Base-by-base conservation (phyloP, 305 asterid genomes). In the Solanum chacoense region DNA sequence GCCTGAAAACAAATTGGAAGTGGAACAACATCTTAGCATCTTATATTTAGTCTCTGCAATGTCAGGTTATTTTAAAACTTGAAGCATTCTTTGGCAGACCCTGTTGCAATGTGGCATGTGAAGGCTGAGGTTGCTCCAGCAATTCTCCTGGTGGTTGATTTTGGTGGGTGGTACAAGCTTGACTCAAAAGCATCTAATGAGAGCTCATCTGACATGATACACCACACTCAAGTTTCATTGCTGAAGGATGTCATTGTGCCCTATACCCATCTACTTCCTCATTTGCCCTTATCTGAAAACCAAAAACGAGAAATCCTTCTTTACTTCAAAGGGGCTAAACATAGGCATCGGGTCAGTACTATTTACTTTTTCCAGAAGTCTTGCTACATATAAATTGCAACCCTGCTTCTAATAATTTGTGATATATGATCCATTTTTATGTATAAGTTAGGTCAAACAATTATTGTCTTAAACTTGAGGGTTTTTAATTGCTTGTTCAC, bases 81-180 rank as follows among this genome's bases (percentile, higher is more conserved):
- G 98, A 95, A 95, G 98, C 96, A 90, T 95, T 96, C 94, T 96
- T 96, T 97, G 98, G 98, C 99, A 97, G 98, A 96, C 96, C 99
- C 99, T 88, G 96, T 96, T 91, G 96, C 99, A 45, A 93, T 97
- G 98, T 96, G 95, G 96, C 99, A 97, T 90, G 93, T 97, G 87
- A 96, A 92, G 91, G 98, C 93, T 5, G 98, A 97, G 91, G 93
- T 96, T 40, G 93, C 98, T 89, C 98, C 98, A 37, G 97, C 98
- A 34, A 65, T 97, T 88, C 98, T 97, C 90, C 96, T 97, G 8
- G 96, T 95, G 88, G 99, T 97, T 89, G 99, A 97, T 92, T 97
- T 97, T 87, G 98, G 99, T 28, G 98, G 99, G 87, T 97, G 98
- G 98, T 93, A 87, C 91, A 94, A 93, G 91, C 93, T 92, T 26